Evolutionary conservation across 768 basidiomycete species (phyloP), one percentile per base, ranked within the genome.

Genomic region (Boletus patriciae): DNA sequence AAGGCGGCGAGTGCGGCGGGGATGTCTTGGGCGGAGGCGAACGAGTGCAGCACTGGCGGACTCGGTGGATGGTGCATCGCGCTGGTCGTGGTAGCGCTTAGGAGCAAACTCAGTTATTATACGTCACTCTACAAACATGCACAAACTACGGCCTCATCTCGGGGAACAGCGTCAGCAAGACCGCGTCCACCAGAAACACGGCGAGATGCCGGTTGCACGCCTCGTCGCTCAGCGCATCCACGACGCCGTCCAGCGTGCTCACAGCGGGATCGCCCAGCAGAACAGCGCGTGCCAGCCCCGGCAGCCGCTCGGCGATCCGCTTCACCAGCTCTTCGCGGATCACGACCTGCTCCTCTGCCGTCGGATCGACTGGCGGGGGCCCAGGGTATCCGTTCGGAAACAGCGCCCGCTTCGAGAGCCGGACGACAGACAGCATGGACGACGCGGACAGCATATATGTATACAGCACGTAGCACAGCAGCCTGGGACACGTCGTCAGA

Each of bases 321-420:
- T 63, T 54, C 44, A 80, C 72, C 5, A 83, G 59, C 45, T 68
- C 64, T 10, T 66, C 58, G 31, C 83, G 80, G 47, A 92, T 75
- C 34, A 75, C 78, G 2, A 76, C 74, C 61, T 92, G 88, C 70
- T 95, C 93, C 61, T 90, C 90, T 1, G 76, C 75, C 0, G 87
- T 84, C 18, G 94, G 95, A 43, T 92, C 90, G 1, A 81, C 75
- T 2, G 88, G 84, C 1, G 85, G 71, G 0, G 86, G 83, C 0
- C 82, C 90, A 1, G 93, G 94, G 73, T 92, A 92, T 15, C 96
- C 95, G 59, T 86, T 85, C 4, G 96, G 95, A 68, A 96, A 98
- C 27, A 98, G 77, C 9, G 87, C 80, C 10, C 79, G 79, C 63
- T 90, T 92, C 15, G 84, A 73, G 6, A 79, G 66, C 37, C 83